Base-by-base conservation (phyloP, 352 stramenopile species). In the Globisporangium parvum region DNA sequence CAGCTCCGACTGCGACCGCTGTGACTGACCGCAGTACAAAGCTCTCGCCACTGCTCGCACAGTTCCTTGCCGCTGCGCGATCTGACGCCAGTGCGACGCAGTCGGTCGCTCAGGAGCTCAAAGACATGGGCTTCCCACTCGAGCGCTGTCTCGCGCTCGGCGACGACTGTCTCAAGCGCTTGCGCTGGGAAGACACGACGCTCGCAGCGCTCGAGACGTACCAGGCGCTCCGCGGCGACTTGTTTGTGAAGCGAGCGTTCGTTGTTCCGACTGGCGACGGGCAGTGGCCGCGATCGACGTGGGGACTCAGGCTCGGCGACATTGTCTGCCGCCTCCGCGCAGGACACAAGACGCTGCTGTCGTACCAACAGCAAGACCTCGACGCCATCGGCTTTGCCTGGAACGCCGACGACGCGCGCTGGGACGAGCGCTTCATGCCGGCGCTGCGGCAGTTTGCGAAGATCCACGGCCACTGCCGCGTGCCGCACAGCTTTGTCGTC, bases 311-410 rank as follows among this genome's bases (percentile, higher is more conserved):
- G 20, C 51, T 57, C 24, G 51, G 51, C 23, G 24, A 14, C 17
- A 20, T 23, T 9, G 17, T 57, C 8, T 11, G 50, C 23, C 17
- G 31, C n/a, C 23, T 57, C 21, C 51, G 51, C 24, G 33, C 14
- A 18, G 12, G 2, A 2, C 48, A 24, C 17, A 28, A 12, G 28
- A 17, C n/a, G 4, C 33, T 54, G 28, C 28, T 2, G 8, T 9
- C 11, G 12, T 54, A 54, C 35, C 26, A 54, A 20, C 20, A 14
- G 6, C n/a, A 41, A 14, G 28, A 54, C 20, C 53, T 58, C 40
- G 44, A 58, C 20, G 40, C 15, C 8, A 18, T 58, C 24, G 53
- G 53, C n/a, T 60, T 60, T 48, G 21, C 23, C 26, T 60, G 54
- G 54, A 15, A 40, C 10, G 45, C 21, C 4, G 18, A 4, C 21